Conservation (phyloP, 768 basidiomycete species). For the Termitomyces eurrhizus region DNA sequence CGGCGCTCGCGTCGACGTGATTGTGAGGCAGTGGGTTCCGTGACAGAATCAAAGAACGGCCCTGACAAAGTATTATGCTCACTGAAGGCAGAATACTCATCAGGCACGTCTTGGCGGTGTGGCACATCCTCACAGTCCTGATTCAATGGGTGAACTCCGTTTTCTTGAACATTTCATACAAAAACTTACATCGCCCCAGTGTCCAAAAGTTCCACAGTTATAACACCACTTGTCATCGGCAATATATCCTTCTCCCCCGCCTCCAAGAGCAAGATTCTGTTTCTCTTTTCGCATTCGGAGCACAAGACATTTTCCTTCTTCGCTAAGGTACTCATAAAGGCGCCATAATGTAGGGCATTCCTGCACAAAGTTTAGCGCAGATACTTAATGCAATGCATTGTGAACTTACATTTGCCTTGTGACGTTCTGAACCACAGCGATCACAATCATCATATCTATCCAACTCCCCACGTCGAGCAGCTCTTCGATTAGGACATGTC, state of each 20-base stretch:
- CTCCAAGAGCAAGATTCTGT: constrained; percentile 46
- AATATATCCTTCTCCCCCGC: constrained; percentile 79
- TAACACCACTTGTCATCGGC: constrained; percentile 77
- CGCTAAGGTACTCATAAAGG: constrained; percentile 67
- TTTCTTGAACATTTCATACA: not conserved
- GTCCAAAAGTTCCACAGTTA: constrained; percentile 69
- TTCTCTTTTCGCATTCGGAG: constrained; percentile 46
- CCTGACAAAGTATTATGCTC: constrained; percentile 54
- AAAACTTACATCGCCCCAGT: constrained; percentile 72
- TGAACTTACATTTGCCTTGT: constrained; percentile 57
- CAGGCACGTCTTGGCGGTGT: constrained; percentile 36
- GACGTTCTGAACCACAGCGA: constrained; percentile 62
- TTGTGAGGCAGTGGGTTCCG: constrained; percentile 24
- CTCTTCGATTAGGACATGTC: constrained; percentile 68
- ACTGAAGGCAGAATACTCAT: constrained; percentile 68
- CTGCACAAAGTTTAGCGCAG: constrained; percentile 29
- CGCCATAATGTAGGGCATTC: constrained; percentile 86
- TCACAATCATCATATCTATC: constrained; percentile 50
- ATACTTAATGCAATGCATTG: not conserved
- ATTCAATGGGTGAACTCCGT: not conserved
- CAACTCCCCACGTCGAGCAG: constrained; percentile 20
- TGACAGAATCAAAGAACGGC: constrained; percentile 54
- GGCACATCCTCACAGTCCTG: constrained; percentile 59
- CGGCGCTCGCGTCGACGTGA: constrained; percentile 32
- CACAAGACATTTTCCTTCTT: constrained; percentile 43